Base-by-base conservation (phyloP, 2,329 filamentous ascomycete species). In the Trichocomaceae sp. region DNA sequence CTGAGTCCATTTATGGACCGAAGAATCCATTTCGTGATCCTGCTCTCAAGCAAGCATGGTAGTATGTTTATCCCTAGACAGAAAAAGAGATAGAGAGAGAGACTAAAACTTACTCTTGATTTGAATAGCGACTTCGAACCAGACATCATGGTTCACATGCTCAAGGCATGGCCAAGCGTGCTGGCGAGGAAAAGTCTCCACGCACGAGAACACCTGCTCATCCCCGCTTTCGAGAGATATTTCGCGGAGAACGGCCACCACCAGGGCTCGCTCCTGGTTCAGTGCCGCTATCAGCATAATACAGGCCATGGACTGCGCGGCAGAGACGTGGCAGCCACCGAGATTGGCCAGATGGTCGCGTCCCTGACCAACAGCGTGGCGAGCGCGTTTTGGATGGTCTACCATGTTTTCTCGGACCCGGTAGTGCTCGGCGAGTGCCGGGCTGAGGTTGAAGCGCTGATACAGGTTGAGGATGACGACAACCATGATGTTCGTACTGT, bases 191-290 rank as follows among this genome's bases (percentile, higher is more conserved):
- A 37, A 35, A 39, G 31, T 13, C 47, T 49, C 10, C 31, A 49
- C 22, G 47, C 47, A 37, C 47, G 31, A 23, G 47, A 49, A 49
- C n/a, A 49, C 12, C 47, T 49, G 6, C 47, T 49, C 31, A 49
- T 49, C n/a, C 31, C 31, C 47, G 47, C 47, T 49, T 49, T 49
- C 47, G 19, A 49, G 47, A 37, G 20, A 37, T 49, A 23, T 35
- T 49, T 37, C 31, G 47, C 47, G 8, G 31, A 49, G 10, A 37
- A 37, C 6, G 37, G 47, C 5, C 47, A 37, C 22, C 47, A 49
- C 37, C 47, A 37, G 31, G 47, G 47, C 47, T 49, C 31, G 2
- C n/a, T n/a, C 19, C 31, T 49, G 6, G 47, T 49, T 22, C 31
- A 49, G 12, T 49, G 47, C 12, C 47, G 47, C 31, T 49, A 39